Evolutionary conservation across 345 rosid species (phyloP), one percentile per base, ranked within the genome.

Genomic region (Rhodamnia rubescens): DNA sequence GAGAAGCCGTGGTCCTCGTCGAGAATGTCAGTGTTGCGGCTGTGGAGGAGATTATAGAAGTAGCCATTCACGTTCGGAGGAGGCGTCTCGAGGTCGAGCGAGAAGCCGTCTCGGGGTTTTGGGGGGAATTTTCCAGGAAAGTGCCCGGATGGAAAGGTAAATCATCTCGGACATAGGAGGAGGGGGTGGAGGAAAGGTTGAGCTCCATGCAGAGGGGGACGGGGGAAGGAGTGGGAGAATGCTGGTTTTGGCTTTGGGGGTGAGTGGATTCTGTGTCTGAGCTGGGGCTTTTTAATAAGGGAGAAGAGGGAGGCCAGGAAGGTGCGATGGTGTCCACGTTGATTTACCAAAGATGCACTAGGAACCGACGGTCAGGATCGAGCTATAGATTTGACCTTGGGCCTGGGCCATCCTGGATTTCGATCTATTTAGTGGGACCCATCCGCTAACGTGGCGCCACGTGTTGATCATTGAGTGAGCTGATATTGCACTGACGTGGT

Each of bases 201-300:
- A 91, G 86, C 86, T 90, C 95, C 96, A 90, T 94, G 90, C 36
- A 27, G 69, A 42, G 29, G 20, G 85, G 52, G 84, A 54, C 7
- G 58, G 52, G 27, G 44, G 82, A 84, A 42, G 20, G 80, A 51
- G 42, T 61, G 84, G 58, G 49, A 74, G 83, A 32, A 59, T 27
- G 74, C 40, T 52, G 36, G 53, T 26, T 24, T 50, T 18, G 55
- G 36, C 27, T 51, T 11, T 82, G 29, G 20, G 44, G n/a, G 57
- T 13, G 44, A 16, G 2, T 61, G 83, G n/a, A 52, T 82, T 53
- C 21, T 53, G 53, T 4, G 18, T 52, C 18, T 59, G 74, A 59
- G 20, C n/a, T 7, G 40, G 21, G 74, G 74, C 40, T 29, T 14
- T 61, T 59, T 81, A 1, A 59, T 3, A 59, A 59, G 36, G 74